Evolutionary conservation across 495 filamentous ascomycete genomes (phyloP).

Genomic region (Umbilicaria muhlenbergii): DNA sequence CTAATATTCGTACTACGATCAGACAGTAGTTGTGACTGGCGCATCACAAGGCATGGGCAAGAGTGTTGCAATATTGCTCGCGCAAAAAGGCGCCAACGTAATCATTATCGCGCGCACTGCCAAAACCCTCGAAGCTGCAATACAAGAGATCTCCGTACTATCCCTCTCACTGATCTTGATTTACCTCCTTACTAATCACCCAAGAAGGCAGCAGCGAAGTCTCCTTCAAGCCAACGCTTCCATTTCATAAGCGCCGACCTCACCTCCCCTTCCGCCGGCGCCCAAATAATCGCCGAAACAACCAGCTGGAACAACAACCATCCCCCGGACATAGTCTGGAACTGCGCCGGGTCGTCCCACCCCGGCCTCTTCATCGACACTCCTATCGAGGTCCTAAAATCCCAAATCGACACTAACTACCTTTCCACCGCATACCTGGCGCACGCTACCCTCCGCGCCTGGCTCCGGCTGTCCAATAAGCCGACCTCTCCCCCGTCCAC

Average conservation of each 20-base stretch:
- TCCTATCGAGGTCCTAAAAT: conserved; percentile 41
- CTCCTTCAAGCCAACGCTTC: conserved; percentile 56
- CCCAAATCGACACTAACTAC: conserved; percentile 87
- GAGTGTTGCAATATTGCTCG: conserved; percentile 52
- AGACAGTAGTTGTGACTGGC: conserved; percentile 82
- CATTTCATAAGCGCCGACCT: conserved; percentile 76
- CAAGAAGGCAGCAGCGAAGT: conserved; percentile 39
- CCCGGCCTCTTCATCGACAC: conserved; percentile 71
- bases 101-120: conserved; percentile 69
- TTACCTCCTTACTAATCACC: conserved; percentile 63
- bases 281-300: conserved; percentile 51
- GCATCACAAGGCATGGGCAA: conserved; percentile 88
- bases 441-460: conserved; percentile 39
- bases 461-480: conserved; percentile 27
- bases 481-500: conserved; percentile 5
- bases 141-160: conserved; percentile 47
- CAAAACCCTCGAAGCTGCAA: conserved; percentile 54
- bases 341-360: conserved; percentile 61
- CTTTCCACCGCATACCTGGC: conserved; percentile 80
- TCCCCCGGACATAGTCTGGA: conserved; percentile 80
- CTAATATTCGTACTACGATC: neutral
- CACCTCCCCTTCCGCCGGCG: conserved; percentile 47
- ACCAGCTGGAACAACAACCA: conserved; percentile 67
- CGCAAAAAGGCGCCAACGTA: conserved; percentile 72
- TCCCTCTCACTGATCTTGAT: conserved; percentile 32